These are phyloP conservation scores for Hericium erinaceus DNA, from an alignment of 768 basidiomycete species.

Conservation along the genomic window DNA sequence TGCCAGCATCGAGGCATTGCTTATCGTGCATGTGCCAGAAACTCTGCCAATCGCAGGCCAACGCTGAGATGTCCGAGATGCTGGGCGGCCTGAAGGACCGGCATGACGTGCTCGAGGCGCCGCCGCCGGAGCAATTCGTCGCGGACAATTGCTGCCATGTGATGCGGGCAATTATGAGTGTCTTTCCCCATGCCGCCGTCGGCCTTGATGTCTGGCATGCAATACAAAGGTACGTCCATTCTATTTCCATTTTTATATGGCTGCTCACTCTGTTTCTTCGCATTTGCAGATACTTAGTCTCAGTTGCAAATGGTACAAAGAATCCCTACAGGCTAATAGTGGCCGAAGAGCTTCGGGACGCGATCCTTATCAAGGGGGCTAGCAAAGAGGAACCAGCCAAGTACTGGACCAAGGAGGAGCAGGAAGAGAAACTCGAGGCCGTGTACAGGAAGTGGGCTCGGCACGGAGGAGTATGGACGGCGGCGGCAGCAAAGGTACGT, in stretches of 20 bases:
- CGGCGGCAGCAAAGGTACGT: conserved; percentile 11
- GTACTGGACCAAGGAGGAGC: conserved; percentile 16
- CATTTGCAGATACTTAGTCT: background rate
- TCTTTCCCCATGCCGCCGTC: background rate
- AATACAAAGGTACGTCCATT: background rate
- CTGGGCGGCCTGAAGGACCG: background rate
- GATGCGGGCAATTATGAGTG: background rate
- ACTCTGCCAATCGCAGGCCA: background rate
- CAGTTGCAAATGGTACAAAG: background rate
- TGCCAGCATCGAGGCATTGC: background rate
- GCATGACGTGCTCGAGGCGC: conserved; percentile 1
- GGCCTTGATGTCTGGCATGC: background rate
- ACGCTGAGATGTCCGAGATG: background rate
- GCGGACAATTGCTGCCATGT: conserved; percentile 18
- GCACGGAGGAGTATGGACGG: background rate
- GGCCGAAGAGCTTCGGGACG: background rate
- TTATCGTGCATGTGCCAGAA: background rate
- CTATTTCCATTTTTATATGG: background rate
- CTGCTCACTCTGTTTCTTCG: background rate
- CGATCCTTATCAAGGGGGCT: background rate
- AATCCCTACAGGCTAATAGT: background rate
- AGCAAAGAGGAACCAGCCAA: conserved; percentile 3
- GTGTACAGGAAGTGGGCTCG: conserved; percentile 7
- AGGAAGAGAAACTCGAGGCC: conserved; percentile 8
- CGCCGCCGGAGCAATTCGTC: conserved; percentile 9